phyloP scores from a whole-genome alignment of 441 rosid genomes.

The Geranium incanum region DNA sequence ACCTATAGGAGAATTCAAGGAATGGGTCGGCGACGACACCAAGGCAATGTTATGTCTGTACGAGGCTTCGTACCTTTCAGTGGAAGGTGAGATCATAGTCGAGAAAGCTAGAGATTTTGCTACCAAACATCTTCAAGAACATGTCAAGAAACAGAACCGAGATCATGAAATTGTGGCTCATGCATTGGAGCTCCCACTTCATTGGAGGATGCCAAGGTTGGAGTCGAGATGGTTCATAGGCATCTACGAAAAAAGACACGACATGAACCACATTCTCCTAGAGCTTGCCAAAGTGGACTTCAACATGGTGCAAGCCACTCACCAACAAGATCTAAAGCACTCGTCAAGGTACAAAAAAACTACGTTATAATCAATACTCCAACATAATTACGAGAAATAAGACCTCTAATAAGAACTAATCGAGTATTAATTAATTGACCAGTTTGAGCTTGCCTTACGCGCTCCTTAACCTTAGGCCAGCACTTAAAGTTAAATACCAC shows the following conservation, averaged over 20 bases:
- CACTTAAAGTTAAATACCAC: too few species aligned
- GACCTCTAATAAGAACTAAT: too few species aligned
- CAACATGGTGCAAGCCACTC: conserved; percentile 36
- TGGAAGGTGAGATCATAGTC: conserved; percentile 30
- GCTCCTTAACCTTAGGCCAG: too few species aligned
- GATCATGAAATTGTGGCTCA: neutral
- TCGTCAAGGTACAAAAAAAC: conserved; percentile 29
- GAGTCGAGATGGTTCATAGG: conserved; percentile 39
- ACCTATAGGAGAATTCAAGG: neutral
- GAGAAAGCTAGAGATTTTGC: conserved; percentile 30
- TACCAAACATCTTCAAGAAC: conserved; percentile 9
- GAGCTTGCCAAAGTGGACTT: conserved; percentile 39
- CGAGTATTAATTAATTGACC: too few species aligned
- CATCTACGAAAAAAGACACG: conserved; percentile 4
- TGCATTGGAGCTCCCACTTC: conserved; percentile 35
- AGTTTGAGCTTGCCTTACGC: too few species aligned
- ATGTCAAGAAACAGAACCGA: neutral
- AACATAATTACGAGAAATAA: too few species aligned
- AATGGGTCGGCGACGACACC: neutral
- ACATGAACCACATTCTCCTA: conserved; percentile 15
- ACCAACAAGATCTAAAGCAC: conserved; percentile 37
- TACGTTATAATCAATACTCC: too few species aligned
- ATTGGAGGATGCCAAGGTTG: conserved; percentile 40
- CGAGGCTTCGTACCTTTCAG: conserved; percentile 39
- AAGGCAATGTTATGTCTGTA: conserved; percentile 32